phyloP scores from a whole-genome alignment of 2,329 filamentous ascomycete genomes.

The Claviceps sorghi region DNA sequence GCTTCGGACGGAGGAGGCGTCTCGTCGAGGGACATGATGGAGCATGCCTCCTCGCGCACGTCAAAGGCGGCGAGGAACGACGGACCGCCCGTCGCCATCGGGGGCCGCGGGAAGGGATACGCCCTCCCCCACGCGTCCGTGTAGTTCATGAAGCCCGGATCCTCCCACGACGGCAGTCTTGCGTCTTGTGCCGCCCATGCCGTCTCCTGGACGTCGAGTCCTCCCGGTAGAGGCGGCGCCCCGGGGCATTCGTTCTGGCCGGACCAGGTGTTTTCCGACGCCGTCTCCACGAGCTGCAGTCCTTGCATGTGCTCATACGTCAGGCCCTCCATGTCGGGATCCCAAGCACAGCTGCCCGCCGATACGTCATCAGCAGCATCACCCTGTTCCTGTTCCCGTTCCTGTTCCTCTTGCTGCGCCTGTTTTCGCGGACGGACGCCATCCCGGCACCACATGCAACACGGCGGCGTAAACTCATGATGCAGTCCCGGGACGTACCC shows the following conservation, averaged over 20 bases:
- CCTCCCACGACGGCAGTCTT: background rate
- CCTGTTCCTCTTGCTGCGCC: no score
- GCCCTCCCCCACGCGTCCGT: background rate
- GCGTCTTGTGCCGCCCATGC: background rate
- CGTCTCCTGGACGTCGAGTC: no score
- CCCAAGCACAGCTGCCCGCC: no score
- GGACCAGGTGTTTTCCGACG: no score
- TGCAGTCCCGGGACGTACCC: background rate
- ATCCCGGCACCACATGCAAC: background rate
- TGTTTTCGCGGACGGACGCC: background rate
- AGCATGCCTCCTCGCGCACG: no score
- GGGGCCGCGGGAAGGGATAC: background rate
- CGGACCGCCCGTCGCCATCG: background rate
- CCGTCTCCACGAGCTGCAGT: no score
- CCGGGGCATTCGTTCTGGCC: no score
- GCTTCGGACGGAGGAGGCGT: background rate
- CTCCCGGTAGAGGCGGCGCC: no score
- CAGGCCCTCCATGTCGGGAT: background rate
- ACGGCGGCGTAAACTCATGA: no score
- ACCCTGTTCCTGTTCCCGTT: no score
- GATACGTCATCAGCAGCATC: background rate
- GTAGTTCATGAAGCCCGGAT: background rate
- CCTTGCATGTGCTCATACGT: no score
- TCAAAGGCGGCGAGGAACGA: background rate
- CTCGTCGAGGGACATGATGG: background rate